A percentile compares a stretch with the other conserved stretches of the same genome.
Conservation (phyloP, 2,329 filamentous ascomycete species). For the Lecanicillium sp. region DNA sequence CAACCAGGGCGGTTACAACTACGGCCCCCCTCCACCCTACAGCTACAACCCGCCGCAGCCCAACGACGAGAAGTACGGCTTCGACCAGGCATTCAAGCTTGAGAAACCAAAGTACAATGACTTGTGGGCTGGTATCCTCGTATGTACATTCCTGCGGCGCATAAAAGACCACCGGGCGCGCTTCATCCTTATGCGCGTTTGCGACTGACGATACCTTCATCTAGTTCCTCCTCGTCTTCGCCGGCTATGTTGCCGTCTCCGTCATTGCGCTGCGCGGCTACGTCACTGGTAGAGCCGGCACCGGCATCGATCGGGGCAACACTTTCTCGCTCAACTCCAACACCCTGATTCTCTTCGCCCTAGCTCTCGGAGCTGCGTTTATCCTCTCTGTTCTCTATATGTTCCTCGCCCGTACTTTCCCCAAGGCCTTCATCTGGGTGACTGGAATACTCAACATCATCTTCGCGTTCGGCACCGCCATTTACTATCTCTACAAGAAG, state of each 20-base stretch:
- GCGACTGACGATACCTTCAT: neutral
- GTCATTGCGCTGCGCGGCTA: constrained; percentile 73
- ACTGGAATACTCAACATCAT: constrained; percentile 84
- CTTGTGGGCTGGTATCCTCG: constrained; percentile 77
- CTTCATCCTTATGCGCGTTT: neutral
- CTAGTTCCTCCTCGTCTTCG: constrained; percentile 62
- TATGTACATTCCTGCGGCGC: no score
- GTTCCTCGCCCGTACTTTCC: constrained; percentile 66
- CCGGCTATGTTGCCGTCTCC: constrained; percentile 71
- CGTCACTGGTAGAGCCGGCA: constrained; percentile 54
- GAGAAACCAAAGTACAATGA: constrained; percentile 86
- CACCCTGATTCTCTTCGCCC: constrained; percentile 78
- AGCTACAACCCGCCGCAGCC: constrained; percentile 32
- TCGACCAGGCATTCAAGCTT: constrained; percentile 77
- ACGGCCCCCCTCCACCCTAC: constrained; percentile 27
- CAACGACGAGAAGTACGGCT: constrained; percentile 48
- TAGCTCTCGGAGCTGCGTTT: constrained; percentile 67
- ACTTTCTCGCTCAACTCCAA: constrained; percentile 69
- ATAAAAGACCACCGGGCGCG: neutral
- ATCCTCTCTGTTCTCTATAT: constrained; percentile 74
- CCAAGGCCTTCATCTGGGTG: constrained; percentile 88
- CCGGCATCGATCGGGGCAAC: constrained; percentile 69
- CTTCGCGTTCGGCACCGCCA: constrained; percentile 76
- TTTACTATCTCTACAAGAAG: constrained; percentile 72
- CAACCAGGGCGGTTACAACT: constrained; percentile 19